Evolutionary conservation across 768 basidiomycete genomes (phyloP).

Genomic region (Boletus pseudopeckii): DNA sequence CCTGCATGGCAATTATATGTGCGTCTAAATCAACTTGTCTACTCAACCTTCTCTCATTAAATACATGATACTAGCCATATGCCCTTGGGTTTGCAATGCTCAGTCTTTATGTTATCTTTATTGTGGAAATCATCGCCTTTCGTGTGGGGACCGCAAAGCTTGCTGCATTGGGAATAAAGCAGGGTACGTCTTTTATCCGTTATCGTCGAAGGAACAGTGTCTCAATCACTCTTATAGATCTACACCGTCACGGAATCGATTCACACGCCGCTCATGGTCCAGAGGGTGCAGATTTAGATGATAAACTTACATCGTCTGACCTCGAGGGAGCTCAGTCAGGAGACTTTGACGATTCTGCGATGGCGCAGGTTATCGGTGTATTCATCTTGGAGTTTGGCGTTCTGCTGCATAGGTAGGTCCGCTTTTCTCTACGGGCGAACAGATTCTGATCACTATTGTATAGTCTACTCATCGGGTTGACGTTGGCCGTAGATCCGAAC

Average conservation of each 20-base stretch:
- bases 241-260: conserved; percentile 62
- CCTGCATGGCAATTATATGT: conserved; percentile 75
- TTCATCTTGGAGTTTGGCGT: conserved; percentile 95
- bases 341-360: conserved; percentile 39
- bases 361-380: conserved; percentile 80
- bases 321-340: conserved; percentile 20
- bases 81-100: conserved; percentile 76
- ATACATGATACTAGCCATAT: conserved; percentile 57
- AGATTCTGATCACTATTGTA: not conserved
- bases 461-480: conserved; percentile 83
- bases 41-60: not conserved
- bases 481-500: conserved; percentile 79
- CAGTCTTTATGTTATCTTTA: conserved; percentile 81
- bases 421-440: not conserved
- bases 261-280: conserved; percentile 71
- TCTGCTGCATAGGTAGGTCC: conserved; percentile 64
- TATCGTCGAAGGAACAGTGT: not conserved
- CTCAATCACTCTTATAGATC: conserved; percentile 38
- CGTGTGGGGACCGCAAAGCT: conserved; percentile 80
- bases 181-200: conserved; percentile 41
- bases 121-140: conserved; percentile 82
- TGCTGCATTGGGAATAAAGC: conserved; percentile 55
- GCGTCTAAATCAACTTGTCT: conserved; percentile 21
- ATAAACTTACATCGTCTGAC: conserved; percentile 21
- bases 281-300: conserved; percentile 34